Evolutionary conservation across 192 early-diverging fungal species (phyloP).

Genomic region (Podila epicladia): DNA sequence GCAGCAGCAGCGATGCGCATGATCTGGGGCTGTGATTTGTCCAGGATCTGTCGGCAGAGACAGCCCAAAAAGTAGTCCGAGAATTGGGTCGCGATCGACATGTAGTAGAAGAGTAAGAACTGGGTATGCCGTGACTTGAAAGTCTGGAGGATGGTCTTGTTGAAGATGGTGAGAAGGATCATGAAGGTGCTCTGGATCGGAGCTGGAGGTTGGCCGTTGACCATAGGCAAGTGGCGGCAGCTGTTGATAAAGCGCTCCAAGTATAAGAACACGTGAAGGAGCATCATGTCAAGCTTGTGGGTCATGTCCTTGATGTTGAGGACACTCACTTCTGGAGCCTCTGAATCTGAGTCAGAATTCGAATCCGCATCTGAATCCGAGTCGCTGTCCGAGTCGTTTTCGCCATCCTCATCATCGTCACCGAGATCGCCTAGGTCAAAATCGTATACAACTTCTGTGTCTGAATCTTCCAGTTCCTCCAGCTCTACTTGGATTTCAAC

Average conservation of each 20-base stretch:
- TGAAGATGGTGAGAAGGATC: conserved; percentile 81
- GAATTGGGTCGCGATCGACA: conserved; percentile 62
- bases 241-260: conserved; percentile 53
- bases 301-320: conserved; percentile 65
- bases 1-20: conserved; percentile 81
- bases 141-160: conserved; percentile 81
- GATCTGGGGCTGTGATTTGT: conserved; percentile 68
- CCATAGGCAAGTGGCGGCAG: conserved; percentile 37
- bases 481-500: conserved; percentile 91
- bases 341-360: conserved; percentile 52
- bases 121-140: conserved; percentile 92
- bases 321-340: conserved; percentile 43
- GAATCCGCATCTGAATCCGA: conserved; percentile 58
- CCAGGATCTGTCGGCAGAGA: conserved; percentile 68
- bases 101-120: conserved; percentile 89
- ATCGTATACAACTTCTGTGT: conserved; percentile 49
- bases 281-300: conserved; percentile 79
- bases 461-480: conserved; percentile 82
- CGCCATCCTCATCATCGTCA: conserved; percentile 48
- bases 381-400: conserved; percentile 52
- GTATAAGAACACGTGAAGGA: conserved; percentile 72
- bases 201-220: conserved; percentile 4
- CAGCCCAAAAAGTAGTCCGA: conserved; percentile 84
- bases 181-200: conserved; percentile 67
- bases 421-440: conserved; percentile 30